Base-by-base conservation (phyloP, 2,329 filamentous ascomycete species). In the Westerdykella ornata region DNA sequence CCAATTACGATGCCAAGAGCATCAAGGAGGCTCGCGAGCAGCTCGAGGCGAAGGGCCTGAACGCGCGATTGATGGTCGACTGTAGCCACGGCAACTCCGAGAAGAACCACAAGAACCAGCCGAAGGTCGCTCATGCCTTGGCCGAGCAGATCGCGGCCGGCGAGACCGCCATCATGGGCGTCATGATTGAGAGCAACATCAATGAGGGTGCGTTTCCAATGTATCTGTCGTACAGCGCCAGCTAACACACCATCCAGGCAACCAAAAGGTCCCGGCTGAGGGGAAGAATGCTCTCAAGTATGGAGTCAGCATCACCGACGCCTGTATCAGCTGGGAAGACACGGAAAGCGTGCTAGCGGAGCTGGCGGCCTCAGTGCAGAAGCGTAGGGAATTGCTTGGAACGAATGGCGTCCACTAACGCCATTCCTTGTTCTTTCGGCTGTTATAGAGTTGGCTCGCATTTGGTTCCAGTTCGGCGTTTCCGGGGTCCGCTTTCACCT, bases 101-200 rank as follows among this genome's bases (percentile, higher is more conserved):
- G 63, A 98, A 98, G 78, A 81, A 97, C 70, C 90, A 97, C 76
- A 88, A 82, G 72, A 98, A 97, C 69, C 92, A 98, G 71, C 89
- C 89, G 52, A 88, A 90, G 75, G 92, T 98, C 15, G 89, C 88
- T 3, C 81, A 80, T 38, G 78, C 75, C 9, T 67, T 98, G 43
- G 88, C 86, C 2, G 81, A 85, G 59, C 92, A 98, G 71, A 85
- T 98, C 45, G 76, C 82, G 41, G 79, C 77, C 43, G 92, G 92
- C 28, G 90, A 97, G 72, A 77, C 77, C 3, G 84, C 75, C 37
- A 92, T 98, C 60, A 90, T 96, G 80, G 92, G 92, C 58, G 87
- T 97, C 45, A 98, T 98, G 92, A 94, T 98, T 59, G 92, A 98
- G 74, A 94, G 86, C 68, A 86, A 97, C 68, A 94, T 97, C 70